These are phyloP conservation scores for Capsella rubella DNA, from an alignment of 441 rosid genomes.

Conservation along the genomic window DNA sequence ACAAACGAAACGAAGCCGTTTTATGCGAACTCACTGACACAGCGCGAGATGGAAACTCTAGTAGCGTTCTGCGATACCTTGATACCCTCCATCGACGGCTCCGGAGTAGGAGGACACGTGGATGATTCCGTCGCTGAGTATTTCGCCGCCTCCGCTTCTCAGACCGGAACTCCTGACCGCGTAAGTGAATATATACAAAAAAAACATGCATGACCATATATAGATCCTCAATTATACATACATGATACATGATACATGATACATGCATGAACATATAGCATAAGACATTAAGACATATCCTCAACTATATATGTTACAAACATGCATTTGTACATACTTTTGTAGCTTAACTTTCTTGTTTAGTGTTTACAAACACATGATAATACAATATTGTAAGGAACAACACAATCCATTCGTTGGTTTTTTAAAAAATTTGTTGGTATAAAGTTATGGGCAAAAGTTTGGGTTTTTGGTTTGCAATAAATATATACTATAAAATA, in stretches of 20 bases:
- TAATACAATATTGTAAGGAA: no score
- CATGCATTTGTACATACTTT: no score
- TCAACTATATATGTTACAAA: no score
- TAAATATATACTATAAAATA: no score
- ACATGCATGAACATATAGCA: not conserved
- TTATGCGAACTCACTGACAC: slow-evolving; percentile 56
- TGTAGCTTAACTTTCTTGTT: no score
- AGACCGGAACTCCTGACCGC: slow-evolving; percentile 67
- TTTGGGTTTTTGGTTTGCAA: no score
- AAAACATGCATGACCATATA: slow-evolving; percentile 17
- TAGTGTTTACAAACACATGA: no score
- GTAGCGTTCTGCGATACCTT: slow-evolving; percentile 73
- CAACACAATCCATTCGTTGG: no score
- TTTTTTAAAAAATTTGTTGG: no score
- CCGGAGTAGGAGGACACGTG: slow-evolving; percentile 27
- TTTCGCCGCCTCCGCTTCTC: slow-evolving; percentile 68
- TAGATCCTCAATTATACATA: not conserved
- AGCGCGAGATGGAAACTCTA: slow-evolving; percentile 72
- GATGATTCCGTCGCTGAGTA: slow-evolving; percentile 44
- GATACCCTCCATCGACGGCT: slow-evolving; percentile 55
- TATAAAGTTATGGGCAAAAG: no score
- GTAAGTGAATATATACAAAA: slow-evolving; percentile 46
- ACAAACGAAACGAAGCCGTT: slow-evolving; percentile 37
- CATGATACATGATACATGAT: not conserved
- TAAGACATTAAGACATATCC: not conserved